These are phyloP conservation scores for Tetrapyrgos nigripes DNA, from an alignment of 1,284 basidiomycete species.

Conservation along the genomic window DNA sequence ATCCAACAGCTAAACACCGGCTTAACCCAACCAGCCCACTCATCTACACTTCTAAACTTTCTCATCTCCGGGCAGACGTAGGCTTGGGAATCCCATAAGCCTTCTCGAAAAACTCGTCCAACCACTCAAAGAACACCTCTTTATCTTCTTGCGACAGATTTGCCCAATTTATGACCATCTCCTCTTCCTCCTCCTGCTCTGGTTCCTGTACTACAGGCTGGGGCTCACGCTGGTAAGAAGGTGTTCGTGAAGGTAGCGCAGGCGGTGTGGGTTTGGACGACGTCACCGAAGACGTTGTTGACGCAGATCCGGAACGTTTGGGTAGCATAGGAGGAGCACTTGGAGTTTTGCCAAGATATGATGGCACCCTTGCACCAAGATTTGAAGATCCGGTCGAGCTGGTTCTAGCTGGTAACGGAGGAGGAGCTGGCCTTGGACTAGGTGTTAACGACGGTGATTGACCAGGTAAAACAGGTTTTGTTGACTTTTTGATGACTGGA, in stretches of 20 bases:
- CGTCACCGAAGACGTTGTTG: conserved; percentile 4
- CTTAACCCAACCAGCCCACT: no score
- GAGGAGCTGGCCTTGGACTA: conserved; percentile 25
- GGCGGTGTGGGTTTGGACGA: conserved; percentile 20
- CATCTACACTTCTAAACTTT: no score
- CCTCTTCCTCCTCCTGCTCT: background rate
- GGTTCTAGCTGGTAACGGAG: conserved; percentile 17
- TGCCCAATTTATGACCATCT: conserved; percentile 63
- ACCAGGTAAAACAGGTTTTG: conserved; percentile 4
- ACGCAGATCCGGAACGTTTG: conserved; percentile 29
- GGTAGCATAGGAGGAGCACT: conserved; percentile 31
- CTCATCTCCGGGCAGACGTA: no score
- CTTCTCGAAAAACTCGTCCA: conserved; percentile 78
- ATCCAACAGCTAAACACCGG: no score
- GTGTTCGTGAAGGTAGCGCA: conserved; percentile 29
- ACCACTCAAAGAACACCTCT: conserved; percentile 72
- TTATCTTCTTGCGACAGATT: conserved; percentile 73
- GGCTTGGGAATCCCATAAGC: conserved; percentile 27
- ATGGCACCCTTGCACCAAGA: background rate
- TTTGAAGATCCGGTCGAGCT: background rate
- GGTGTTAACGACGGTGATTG: conserved; percentile 3
- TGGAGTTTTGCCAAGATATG: background rate
- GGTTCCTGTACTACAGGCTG: conserved; percentile 9
- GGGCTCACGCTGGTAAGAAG: conserved; percentile 12
- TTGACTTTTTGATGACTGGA: conserved; percentile 5